phyloP scores from a whole-genome alignment of 345 rosid species.

The Citropsis articulata region DNA sequence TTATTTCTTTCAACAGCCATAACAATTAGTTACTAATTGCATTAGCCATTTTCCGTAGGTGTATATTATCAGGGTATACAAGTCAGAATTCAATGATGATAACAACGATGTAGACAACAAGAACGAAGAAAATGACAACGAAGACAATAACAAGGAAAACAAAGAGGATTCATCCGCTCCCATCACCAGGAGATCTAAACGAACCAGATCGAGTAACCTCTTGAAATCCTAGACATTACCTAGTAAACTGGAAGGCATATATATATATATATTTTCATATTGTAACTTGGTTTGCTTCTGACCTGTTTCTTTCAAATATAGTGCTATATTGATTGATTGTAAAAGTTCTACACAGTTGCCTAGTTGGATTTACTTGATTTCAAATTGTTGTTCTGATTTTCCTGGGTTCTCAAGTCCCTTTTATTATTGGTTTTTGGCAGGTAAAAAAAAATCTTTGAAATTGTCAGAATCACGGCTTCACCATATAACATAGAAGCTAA shows the following conservation, averaged over 20 bases:
- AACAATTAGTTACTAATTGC: neutral
- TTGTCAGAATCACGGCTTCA: neutral
- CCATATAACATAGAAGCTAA: neutral
- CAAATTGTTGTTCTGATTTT: neutral
- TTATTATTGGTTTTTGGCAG: neutral
- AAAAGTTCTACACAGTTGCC: no score
- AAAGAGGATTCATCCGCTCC: constrained; percentile 17
- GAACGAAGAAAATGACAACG: neutral
- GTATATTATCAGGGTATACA: constrained; percentile 38
- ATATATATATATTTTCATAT: neutral
- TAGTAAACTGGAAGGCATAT: neutral
- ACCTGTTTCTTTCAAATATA: neutral
- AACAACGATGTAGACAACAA: neutral
- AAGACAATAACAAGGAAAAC: neutral
- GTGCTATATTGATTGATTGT: neutral
- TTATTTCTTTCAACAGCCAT: neutral
- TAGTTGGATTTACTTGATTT: neutral
- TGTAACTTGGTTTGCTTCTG: neutral
- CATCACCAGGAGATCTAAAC: constrained; percentile 25
- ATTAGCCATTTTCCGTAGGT: constrained; percentile 21
- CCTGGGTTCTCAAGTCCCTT: neutral
- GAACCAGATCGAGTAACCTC: neutral
- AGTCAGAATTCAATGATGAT: constrained; percentile 22
- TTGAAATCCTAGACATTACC: no score
- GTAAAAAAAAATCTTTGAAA: neutral